A percentile compares a stretch with the other conserved stretches of the same genome.
phyloP scores from a whole-genome alignment of 176 grass and related monocot species.

The Triticum aestivum region DNA sequence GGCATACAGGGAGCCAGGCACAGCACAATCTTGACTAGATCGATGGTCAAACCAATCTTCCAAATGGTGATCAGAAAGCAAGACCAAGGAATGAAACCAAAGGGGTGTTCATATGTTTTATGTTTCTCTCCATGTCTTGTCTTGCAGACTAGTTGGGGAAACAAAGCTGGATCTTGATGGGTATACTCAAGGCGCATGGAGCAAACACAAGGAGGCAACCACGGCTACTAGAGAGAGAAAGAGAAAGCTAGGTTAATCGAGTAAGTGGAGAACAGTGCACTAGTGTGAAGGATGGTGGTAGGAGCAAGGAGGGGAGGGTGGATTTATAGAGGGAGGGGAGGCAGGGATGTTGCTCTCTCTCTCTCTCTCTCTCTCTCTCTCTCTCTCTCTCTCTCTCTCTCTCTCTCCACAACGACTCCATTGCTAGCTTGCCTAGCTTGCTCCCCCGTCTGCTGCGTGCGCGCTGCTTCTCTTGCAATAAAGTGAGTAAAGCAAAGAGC shows the following conservation, averaged over 20 bases:
- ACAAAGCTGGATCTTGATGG: constrained; percentile 22
- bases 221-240: neutral
- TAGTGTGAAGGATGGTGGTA: constrained; percentile 23
- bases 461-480: constrained; percentile 9
- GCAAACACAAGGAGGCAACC: neutral
- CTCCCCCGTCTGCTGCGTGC: constrained; percentile 1
- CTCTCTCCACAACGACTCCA: constrained; percentile 4
- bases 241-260: neutral
- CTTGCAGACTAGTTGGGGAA: neutral
- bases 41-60: constrained; percentile 17
- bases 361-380: too few relatives aligned
- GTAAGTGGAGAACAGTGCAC: constrained; percentile 1
- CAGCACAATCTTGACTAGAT: constrained; percentile 28
- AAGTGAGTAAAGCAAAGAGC: constrained; percentile 20
- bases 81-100: neutral
- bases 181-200: neutral
- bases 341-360: neutral
- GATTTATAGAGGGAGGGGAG: constrained; percentile 43
- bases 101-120: neutral
- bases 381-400: neutral
- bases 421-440: constrained; percentile 11
- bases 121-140: neutral
- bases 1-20: constrained; percentile 99
- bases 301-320: constrained; percentile 35
- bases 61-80: neutral